These are phyloP conservation scores for Coelastrella sp. DNA, from an alignment of 139 green algal genomes.

Conservation along the genomic window DNA sequence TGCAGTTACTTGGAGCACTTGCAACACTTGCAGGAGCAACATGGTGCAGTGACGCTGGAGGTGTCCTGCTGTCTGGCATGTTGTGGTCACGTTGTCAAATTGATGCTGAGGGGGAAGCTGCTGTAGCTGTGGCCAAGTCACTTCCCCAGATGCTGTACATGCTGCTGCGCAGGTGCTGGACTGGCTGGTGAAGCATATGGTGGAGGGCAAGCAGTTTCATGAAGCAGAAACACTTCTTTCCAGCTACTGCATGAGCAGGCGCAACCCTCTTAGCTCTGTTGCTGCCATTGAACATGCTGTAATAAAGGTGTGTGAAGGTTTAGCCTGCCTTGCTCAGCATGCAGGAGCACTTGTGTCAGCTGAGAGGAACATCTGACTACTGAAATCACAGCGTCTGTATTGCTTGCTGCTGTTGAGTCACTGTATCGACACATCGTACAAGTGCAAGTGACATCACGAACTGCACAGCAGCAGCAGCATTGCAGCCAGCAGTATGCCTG, in stretches of 20 bases:
- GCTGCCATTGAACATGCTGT: conserved; percentile 10
- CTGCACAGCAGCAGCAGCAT: no score
- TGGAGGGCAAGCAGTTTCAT: neutral
- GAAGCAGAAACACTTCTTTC: neutral
- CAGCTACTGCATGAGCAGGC: neutral
- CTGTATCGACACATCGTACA: no score
- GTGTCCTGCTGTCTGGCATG: no score
- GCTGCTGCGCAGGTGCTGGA: conserved; percentile 3
- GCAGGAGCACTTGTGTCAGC: neutral
- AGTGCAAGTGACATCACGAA: no score
- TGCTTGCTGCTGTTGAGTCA: no score
- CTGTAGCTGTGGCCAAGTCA: neutral
- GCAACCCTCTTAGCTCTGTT: neutral
- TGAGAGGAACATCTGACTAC: no score
- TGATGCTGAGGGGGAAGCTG: no score
- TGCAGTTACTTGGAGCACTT: no score
- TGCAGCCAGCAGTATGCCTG: no score
- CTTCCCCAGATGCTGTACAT: neutral
- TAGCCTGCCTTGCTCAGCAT: neutral
- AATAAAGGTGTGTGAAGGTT: neutral
- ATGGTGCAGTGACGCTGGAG: neutral
- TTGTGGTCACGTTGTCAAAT: no score
- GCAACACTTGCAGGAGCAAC: no score
- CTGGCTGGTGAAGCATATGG: neutral
- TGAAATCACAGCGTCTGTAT: no score